Evolutionary conservation across 331 rosid species (phyloP).

Genomic region (Quercus phellos): DNA sequence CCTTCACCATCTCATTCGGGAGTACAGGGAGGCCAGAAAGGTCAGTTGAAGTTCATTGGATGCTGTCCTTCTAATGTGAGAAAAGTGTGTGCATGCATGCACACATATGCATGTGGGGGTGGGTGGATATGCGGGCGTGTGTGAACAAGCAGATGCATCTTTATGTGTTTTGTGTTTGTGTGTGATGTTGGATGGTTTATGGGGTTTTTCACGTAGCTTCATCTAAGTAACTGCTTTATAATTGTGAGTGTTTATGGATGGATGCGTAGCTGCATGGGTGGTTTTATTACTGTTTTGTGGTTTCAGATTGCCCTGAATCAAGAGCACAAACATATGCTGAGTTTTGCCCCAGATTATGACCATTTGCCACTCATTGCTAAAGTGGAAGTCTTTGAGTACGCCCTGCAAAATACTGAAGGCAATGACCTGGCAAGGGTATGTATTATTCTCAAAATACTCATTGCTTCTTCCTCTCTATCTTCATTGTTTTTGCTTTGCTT

Average conservation of each 20-base stretch:
- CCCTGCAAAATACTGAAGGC: constrained; percentile 88
- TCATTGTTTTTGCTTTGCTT: neutral
- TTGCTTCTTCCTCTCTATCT: constrained; percentile 12
- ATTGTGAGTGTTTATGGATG: no score
- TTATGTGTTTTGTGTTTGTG: neutral
- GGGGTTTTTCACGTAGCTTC: neutral
- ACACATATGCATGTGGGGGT: neutral
- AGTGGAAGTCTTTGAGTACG: constrained; percentile 95
- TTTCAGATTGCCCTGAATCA: constrained; percentile 87
- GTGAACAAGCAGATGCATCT: neutral
- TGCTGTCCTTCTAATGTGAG: neutral
- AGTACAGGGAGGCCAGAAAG: constrained; percentile 93
- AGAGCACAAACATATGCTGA: constrained; percentile 89
- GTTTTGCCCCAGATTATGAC: constrained; percentile 97
- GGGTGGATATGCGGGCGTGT: neutral
- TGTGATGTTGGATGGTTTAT: neutral
- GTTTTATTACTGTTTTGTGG: constrained; percentile 14
- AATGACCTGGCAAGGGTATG: constrained; percentile 80
- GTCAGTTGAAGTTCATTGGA: constrained; percentile 34
- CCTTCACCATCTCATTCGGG: constrained; percentile 79
- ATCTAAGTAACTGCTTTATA: neutral
- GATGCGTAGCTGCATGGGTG: neutral
- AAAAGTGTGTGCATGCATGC: neutral
- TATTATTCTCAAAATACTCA: constrained; percentile 4
- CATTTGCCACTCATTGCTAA: constrained; percentile 93